A percentile compares a stretch with the other conserved stretches of the same genome.
phyloP scores from a whole-genome alignment of 192 early-diverging fungal genomes.

The Linnemannia exigua region DNA sequence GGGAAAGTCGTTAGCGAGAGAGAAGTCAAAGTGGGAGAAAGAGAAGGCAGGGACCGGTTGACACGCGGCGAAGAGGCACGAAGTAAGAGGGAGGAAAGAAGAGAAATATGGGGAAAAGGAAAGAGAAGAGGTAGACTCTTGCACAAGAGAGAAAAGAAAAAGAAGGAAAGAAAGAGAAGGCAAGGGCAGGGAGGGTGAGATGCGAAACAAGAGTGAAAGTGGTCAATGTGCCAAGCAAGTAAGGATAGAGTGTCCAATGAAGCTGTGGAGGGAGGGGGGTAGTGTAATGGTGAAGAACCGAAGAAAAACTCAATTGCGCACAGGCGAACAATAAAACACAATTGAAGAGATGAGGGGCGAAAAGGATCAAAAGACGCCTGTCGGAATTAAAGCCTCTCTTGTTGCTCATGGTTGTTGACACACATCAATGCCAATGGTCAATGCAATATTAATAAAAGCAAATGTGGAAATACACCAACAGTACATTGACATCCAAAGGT shows the following conservation, averaged over 20 bases:
- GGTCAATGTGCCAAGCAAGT: not conserved
- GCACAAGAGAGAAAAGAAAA: not conserved
- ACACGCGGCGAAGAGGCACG: not conserved
- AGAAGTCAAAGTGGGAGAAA: not conserved
- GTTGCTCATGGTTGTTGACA: no score
- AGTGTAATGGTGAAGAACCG: not conserved
- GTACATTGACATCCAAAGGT: no score
- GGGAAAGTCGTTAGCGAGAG: not conserved
- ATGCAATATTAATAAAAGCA: no score
- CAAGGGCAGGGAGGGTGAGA: not conserved
- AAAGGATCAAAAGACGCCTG: not conserved
- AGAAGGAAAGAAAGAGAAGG: not conserved
- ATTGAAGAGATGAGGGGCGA: slow-evolving; percentile 7
- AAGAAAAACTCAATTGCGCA: not conserved
- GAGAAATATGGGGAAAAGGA: not conserved
- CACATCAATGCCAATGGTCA: no score
- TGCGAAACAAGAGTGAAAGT: not conserved
- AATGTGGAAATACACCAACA: no score
- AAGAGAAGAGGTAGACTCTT: not conserved
- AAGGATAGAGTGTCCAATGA: no score
- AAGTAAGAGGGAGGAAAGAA: not conserved
- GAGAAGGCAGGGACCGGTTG: not conserved
- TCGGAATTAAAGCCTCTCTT: not conserved
- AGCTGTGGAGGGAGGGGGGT: not conserved
- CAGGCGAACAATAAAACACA: not conserved